phyloP scores from a whole-genome alignment of 352 stramenopile species.

The Globisporangium uncinulatum region DNA sequence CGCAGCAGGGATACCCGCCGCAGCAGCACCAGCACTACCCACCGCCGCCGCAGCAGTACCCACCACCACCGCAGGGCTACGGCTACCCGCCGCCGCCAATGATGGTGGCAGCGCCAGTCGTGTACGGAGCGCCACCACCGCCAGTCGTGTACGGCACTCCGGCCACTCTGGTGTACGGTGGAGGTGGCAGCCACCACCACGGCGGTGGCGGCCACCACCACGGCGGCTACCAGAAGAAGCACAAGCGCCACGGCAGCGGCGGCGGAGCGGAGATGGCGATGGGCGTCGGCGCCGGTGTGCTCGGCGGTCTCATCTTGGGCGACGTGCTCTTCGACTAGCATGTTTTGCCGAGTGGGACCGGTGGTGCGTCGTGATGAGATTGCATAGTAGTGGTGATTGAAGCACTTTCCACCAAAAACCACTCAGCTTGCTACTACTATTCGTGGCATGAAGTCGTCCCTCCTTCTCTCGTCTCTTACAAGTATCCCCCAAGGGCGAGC shows the following conservation, averaged over 20 bases:
- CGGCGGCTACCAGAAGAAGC: conserved; percentile 25
- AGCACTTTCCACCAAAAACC: too few relatives aligned
- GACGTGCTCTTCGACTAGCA: conserved; percentile 51
- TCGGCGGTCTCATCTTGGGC: conserved; percentile 71
- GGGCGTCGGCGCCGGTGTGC: conserved; percentile 63
- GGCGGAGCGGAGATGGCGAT: conserved; percentile 44
- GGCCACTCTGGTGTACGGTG: conserved; percentile 7
- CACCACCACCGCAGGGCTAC: conserved; percentile 15
- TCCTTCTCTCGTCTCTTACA: too few relatives aligned
- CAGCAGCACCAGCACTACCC: conserved; percentile 22
- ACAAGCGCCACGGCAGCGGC: conserved; percentile 23
- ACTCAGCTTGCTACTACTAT: too few relatives aligned
- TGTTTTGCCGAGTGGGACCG: background rate
- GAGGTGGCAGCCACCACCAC: too few relatives aligned
- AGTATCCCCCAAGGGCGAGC: too few relatives aligned
- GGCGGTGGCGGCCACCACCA: conserved; percentile 26
- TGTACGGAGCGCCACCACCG: conserved; percentile 27
- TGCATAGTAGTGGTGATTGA: background rate
- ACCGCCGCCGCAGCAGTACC: conserved; percentile 32
- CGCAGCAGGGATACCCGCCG: conserved; percentile 9
- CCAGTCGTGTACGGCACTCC: conserved; percentile 19
- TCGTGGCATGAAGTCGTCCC: too few relatives aligned
- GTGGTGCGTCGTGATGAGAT: background rate
- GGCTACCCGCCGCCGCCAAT: conserved; percentile 17
- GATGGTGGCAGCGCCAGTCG: conserved; percentile 17